Base-by-base conservation (phyloP, 345 rosid species). In the Pelargonium nanum region DNA sequence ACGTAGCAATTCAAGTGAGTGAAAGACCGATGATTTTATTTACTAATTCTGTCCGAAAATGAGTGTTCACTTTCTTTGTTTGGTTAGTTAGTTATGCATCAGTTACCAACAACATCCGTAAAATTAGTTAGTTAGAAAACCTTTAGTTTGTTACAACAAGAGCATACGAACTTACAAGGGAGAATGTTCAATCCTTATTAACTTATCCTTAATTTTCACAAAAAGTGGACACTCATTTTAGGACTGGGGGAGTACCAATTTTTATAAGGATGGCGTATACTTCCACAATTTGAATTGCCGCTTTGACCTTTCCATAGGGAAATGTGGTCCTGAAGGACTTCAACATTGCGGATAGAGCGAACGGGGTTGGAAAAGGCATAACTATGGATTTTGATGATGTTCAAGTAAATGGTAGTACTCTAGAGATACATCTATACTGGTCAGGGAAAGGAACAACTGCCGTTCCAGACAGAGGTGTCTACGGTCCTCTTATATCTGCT, bases 401-500 rank as follows among this genome's bases (percentile, higher is more conserved):
- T 19, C 17, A 0, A 0, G 74, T 86, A 56, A 65, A 65, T 0
- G 19, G 75, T 48, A 19, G 58, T 32, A 76, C 72, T 19, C 52
- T 80, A 60, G 93, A 86, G 65, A 78, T 84, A 40, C 82, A 81
- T 52, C 71, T 86, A 0, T 63, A 67, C n/a, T 84, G 87, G 86
- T 83, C 86, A 53, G 88, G 86, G 8, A 82, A 66, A 72, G 94
- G 94, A 58, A 84, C 94, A 23, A 67, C 52, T 24, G 54, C 16
- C 24, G 24, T 80, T 21, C 93, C 86, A 24, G 1, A 0, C 0
- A 78, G 64, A 77, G 86, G 85, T 50, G 75, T 72, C 20, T 80
- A 84, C 58, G 94, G 90, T 55, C 59, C 88, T 74, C 76, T 87
- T 55, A 75, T 87, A 62, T 81, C 87, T n/a, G 95, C 83, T 50